Conservation (phyloP, 495 filamentous ascomycete species). For the Thermothielavioides terrestris region DNA sequence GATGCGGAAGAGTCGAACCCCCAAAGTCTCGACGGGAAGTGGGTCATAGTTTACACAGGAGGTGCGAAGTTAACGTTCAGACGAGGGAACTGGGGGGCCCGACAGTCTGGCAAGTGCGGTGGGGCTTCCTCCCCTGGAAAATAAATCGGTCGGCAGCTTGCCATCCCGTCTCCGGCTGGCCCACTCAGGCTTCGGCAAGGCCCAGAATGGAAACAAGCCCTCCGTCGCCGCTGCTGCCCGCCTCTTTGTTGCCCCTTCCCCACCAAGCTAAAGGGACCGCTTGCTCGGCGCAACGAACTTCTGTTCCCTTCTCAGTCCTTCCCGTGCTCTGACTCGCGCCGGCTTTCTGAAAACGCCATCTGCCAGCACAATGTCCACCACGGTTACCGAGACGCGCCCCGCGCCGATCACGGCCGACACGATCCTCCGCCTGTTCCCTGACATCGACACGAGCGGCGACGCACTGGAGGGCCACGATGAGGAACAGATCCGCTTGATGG, state of each 20-base stretch:
- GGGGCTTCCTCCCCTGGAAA: neutral
- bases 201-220: neutral
- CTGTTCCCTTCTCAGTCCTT: neutral
- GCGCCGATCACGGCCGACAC: conserved; percentile 71
- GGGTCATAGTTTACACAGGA: too few species aligned
- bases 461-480: conserved; percentile 83
- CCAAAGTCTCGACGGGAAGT: too few species aligned
- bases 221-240: too few species aligned
- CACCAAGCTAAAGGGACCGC: neutral
- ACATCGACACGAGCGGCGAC: conserved; percentile 83
- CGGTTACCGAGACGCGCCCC: conserved; percentile 31
- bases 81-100: too few species aligned
- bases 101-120: neutral
- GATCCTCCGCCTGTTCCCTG: conserved; percentile 83
- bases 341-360: neutral
- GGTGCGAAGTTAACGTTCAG: too few species aligned
- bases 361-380: conserved; percentile 24
- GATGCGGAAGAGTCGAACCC: too few species aligned
- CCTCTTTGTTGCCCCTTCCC: neutral
- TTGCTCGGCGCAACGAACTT: neutral
- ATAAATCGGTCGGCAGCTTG: neutral
- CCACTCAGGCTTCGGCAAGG: neutral
- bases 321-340: neutral
- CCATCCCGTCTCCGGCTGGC: neutral
- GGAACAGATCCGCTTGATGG: conserved; percentile 96